Base-by-base conservation (phyloP, 352 stramenopile genomes). In the Globisporangium nodosum region DNA sequence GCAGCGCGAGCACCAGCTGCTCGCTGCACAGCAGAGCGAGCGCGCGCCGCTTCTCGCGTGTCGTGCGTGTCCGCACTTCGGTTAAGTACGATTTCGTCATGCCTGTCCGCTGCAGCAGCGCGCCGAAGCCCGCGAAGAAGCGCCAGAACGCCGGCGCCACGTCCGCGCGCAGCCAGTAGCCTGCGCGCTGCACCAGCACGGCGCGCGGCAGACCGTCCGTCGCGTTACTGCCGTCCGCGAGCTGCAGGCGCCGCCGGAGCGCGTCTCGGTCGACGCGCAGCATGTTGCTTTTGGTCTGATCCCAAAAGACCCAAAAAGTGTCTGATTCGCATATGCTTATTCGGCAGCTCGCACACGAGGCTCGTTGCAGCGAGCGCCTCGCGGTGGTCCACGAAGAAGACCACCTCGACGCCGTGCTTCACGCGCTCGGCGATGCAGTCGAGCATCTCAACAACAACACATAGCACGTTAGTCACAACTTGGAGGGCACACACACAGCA, bases 1-100 rank as follows among this genome's bases (percentile, higher is more conserved):
- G 76, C 63, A 90, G 75, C 53, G 78, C 81, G 45, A 90, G 63
- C 48, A 68, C 82, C 9, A 90, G 66, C 62, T 90, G 78, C 68
- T 88, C 76, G n/a, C 67, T 70, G 47, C 70, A 85, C 20, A 78
- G 76, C 52, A 78, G 58, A 18, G 72, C 73, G 47, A 85, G 50
- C 42, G 68, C 68, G 43, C 71, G 67, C 12, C 67, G 67, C 0
- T 58, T 37, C 42, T 5, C 13, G 13, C 18, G 15, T 4, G 42
- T n/a, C 56, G 9, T 54, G 54, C 58, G 56, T 71, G 56, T 57
- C 13, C 53, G 59, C 24, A 27, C 24, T 27, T 27, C 24, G 24
- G 1, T 27, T 27, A 27, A 27, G 24, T 27, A 27, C 24, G 24
- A 27, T 27, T 1, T 27, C 15, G 42, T n/a, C 56, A 7, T 54